Evolutionary conservation across 2,329 filamentous ascomycete species (phyloP).

Genomic region (Aspergillus fischeri): DNA sequence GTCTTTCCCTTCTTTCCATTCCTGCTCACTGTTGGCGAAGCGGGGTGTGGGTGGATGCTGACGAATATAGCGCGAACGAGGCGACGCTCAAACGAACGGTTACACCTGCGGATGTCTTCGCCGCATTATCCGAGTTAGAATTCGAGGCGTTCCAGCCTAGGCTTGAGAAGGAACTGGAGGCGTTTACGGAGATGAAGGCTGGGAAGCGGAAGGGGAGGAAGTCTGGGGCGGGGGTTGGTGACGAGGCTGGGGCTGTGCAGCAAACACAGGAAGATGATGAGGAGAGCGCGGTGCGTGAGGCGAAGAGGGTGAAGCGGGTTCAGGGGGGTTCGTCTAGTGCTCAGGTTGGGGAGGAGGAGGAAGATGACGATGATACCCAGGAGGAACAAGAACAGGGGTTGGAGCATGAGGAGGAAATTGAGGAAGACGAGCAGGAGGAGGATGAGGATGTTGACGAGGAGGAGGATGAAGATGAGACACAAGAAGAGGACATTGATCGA

Average conservation of each 20-base stretch:
- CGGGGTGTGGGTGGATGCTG: background rate
- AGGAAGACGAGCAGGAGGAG: constrained; percentile 22
- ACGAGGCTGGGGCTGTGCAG: constrained; percentile 13
- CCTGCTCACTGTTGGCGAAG: too few species aligned
- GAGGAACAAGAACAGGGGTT: constrained; percentile 24
- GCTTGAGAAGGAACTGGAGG: constrained; percentile 56
- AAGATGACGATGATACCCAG: constrained; percentile 24
- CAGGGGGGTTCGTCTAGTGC: constrained; percentile 21
- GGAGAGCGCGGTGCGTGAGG: constrained; percentile 14
- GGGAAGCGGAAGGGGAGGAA: constrained; percentile 45
- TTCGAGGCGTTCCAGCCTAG: constrained; percentile 56
- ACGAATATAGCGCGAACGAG: constrained; percentile 52
- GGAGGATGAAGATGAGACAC: constrained; percentile 17
- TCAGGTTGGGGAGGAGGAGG: constrained; percentile 20
- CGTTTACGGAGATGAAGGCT: constrained; percentile 42
- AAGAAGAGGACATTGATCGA: constrained; percentile 31
- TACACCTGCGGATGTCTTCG: constrained; percentile 57
- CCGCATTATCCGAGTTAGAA: constrained; percentile 57
- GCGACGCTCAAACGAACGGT: constrained; percentile 60
- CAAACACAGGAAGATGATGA: constrained; percentile 22
- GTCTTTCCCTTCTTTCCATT: constrained; percentile 16
- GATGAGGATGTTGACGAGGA: constrained; percentile 17
- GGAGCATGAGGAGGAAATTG: constrained; percentile 22
- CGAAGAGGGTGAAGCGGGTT: constrained; percentile 16
- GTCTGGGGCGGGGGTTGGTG: constrained; percentile 23